These are phyloP conservation scores for Dictyostelium purpureum DNA, from an alignment of 78 protist species.

Conservation along the genomic window DNA sequence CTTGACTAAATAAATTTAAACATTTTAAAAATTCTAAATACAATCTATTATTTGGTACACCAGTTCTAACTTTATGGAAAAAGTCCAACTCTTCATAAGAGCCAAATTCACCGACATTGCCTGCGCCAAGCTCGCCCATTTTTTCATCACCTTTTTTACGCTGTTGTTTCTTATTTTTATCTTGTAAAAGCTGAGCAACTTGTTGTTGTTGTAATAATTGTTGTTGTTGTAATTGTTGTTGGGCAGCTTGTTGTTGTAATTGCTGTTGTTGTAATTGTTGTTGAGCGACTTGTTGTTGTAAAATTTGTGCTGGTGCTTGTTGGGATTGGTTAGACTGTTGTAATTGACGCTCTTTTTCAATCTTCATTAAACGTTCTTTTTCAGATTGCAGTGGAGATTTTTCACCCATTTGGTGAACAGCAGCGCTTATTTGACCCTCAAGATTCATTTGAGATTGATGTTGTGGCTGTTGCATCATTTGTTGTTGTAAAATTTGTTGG, in stretches of 20 bases:
- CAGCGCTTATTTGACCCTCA: conserved; percentile 3
- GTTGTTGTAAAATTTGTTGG: conserved; percentile 6
- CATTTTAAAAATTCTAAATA: conserved; percentile 91
- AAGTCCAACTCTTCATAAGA: conserved; percentile 46
- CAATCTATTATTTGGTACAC: conserved; percentile 41
- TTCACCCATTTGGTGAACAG: conserved; percentile 23
- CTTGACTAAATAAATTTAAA: conserved; percentile 84
- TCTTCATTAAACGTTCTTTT: neutral
- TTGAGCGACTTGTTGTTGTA: neutral
- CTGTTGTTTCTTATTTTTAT: neutral
- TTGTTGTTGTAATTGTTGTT: neutral
- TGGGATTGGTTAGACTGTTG: neutral
- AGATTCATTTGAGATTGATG: conserved; percentile 24
- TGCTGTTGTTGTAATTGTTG: conserved; percentile 27
- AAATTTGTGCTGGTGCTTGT: neutral
- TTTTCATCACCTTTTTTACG: conserved; percentile 8
- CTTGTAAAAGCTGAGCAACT: neutral
- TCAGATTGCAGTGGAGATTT: conserved; percentile 5
- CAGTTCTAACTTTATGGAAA: conserved; percentile 39
- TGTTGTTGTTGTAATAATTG: neutral
- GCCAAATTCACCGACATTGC: conserved; percentile 21
- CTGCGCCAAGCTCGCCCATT: no score
- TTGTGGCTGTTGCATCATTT: conserved; percentile 2
- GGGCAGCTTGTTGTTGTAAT: conserved; percentile 13
- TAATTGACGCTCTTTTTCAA: conserved; percentile 1